These are phyloP conservation scores for Prunus mongolica DNA, from an alignment of 306 rosid genomes.

Conservation along the genomic window DNA sequence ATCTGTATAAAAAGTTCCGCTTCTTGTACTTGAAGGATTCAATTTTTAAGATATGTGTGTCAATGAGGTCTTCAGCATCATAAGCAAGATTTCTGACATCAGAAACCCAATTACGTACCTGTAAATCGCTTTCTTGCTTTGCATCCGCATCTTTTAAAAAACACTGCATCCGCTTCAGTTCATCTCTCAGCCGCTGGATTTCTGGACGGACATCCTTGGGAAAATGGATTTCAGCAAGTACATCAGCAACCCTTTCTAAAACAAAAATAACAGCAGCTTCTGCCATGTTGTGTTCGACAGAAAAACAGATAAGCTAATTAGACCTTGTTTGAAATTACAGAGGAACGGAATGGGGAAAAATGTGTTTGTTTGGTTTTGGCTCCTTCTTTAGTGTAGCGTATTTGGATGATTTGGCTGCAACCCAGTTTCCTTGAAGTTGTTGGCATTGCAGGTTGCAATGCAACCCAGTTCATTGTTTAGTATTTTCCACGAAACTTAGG, in stretches of 20 bases:
- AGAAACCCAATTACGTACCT: conserved; percentile 30
- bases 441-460: background rate
- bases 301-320: too few species aligned
- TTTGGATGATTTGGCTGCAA: background rate
- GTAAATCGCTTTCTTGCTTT: conserved; percentile 30
- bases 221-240: conserved; percentile 22
- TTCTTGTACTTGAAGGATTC: conserved; percentile 9
- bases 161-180: conserved; percentile 40
- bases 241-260: conserved; percentile 1
- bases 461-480: background rate
- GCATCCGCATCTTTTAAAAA: conserved; percentile 47
- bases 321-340: too few species aligned
- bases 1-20: background rate
- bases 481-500: background rate
- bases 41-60: conserved; percentile 32
- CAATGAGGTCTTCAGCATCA: conserved; percentile 46
- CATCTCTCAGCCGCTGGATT: conserved; percentile 27
- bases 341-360: too few species aligned
- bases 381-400: background rate
- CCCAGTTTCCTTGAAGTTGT: background rate
- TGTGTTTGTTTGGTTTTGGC: too few species aligned
- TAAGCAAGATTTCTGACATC: conserved; percentile 43
- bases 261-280: conserved; percentile 3
- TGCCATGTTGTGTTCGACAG: background rate
- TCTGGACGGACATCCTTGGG: conserved; percentile 25